Evolutionary conservation across 1,139 yeast genomes (phyloP).

Genomic region (Saccharomycopsis crataegensis): DNA sequence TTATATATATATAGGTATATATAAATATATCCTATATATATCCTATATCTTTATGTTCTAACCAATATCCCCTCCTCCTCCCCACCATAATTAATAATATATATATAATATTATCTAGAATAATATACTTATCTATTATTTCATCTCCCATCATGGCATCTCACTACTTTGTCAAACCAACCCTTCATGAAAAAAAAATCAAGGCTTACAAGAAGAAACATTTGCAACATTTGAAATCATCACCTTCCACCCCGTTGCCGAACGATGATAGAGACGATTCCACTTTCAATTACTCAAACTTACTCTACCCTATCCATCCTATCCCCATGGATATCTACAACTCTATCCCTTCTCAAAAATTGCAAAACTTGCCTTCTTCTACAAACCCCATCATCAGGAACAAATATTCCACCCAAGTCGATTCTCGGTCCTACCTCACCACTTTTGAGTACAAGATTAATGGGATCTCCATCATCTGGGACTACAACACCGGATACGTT

Average conservation of each 20-base stretch:
- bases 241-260: neutral
- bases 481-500: constrained; percentile 78
- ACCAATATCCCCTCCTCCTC: neutral
- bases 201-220: constrained; percentile 10
- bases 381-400: constrained; percentile 19
- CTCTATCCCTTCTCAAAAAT: constrained; percentile 8
- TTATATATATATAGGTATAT: neutral
- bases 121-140: neutral
- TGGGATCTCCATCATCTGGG: constrained; percentile 68
- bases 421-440: constrained; percentile 59
- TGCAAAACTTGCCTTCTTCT: constrained; percentile 8
- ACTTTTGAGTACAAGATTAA: constrained; percentile 68
- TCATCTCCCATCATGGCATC: neutral
- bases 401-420: constrained; percentile 69
- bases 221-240: neutral
- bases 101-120: neutral
- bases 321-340: constrained; percentile 8
- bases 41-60: neutral
- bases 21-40: neutral
- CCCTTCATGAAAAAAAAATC: constrained; percentile 15
- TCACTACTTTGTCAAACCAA: constrained; percentile 15
- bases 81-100: neutral
- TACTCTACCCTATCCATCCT: constrained; percentile 15
- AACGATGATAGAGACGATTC: constrained; percentile 19
- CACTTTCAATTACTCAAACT: constrained; percentile 5